phyloP scores from a whole-genome alignment of 495 filamentous ascomycete genomes.

The Daldinia vernicosa region DNA sequence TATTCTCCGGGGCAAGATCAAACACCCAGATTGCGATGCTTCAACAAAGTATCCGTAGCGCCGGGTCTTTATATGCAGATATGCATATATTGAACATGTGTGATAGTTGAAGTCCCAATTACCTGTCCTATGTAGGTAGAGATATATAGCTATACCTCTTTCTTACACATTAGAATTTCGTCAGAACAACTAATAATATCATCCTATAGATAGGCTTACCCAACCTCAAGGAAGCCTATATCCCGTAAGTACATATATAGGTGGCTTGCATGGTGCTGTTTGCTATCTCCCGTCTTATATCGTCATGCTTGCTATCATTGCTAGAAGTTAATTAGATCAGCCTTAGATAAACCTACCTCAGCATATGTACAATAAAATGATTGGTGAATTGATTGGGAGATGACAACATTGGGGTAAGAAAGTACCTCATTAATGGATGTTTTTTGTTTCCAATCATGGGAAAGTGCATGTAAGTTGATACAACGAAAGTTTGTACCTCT shows the following conservation, averaged over 20 bases:
- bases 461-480: neutral
- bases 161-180: neutral
- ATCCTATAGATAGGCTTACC: neutral
- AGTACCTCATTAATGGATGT: no score
- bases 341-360: neutral
- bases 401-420: no score
- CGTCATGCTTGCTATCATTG: no score
- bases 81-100: neutral
- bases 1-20: neutral
- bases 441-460: neutral
- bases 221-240: neutral
- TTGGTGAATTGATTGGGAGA: no score
- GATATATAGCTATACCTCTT: neutral
- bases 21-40: neutral
- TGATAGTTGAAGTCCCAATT: neutral
- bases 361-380: neutral
- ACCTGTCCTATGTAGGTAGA: neutral
- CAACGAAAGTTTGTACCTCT: neutral
- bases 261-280: constrained; percentile 5
- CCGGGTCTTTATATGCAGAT: neutral
- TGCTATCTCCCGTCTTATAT: neutral
- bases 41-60: neutral
- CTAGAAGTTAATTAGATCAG: no score
- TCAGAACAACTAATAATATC: neutral
- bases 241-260: neutral